Conservation (phyloP, 2,329 filamentous ascomycete species). For the Sclerotinia spermophila region DNA sequence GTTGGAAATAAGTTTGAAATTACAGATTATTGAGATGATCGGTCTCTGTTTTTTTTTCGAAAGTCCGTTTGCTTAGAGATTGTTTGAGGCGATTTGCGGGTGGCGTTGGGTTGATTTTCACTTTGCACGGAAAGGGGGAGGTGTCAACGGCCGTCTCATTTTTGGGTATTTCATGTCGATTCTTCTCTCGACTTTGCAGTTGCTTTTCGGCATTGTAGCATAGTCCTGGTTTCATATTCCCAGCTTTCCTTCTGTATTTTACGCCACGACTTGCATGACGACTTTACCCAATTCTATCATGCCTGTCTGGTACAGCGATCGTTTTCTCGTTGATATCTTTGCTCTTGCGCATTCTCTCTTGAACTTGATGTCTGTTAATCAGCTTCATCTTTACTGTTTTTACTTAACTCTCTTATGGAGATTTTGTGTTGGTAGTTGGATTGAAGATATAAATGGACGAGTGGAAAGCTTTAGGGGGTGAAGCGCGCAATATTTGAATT, state of each 20-base stretch:
- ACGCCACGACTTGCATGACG: conserved; percentile 54
- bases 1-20: conserved; percentile 16
- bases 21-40: conserved; percentile 3
- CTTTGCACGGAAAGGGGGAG: conserved; percentile 34
- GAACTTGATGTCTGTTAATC: conserved; percentile 19
- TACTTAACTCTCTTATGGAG: conserved; percentile 32
- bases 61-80: conserved; percentile 20
- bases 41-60: background rate
- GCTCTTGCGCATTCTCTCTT: conserved; percentile 22
- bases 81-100: conserved; percentile 26
- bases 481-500: conserved; percentile 17
- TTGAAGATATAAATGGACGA: conserved; percentile 28
- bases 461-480: conserved; percentile 11
- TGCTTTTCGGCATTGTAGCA: conserved; percentile 15
- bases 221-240: conserved; percentile 20
- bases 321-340: conserved; percentile 30
- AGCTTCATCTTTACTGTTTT: conserved; percentile 23
- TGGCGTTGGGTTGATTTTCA: conserved; percentile 34
- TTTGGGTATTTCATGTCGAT: conserved; percentile 39
- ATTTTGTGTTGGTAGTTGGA: conserved; percentile 19
- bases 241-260: conserved; percentile 37
- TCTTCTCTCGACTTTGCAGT: conserved; percentile 40
- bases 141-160: conserved; percentile 35
- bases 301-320: conserved; percentile 60
- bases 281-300: conserved; percentile 48